Percentiles rank a stretch among this genome's conserved stretches.
phyloP scores from a whole-genome alignment of 495 filamentous ascomycete species.

The Podospora pseudopauciseta region DNA sequence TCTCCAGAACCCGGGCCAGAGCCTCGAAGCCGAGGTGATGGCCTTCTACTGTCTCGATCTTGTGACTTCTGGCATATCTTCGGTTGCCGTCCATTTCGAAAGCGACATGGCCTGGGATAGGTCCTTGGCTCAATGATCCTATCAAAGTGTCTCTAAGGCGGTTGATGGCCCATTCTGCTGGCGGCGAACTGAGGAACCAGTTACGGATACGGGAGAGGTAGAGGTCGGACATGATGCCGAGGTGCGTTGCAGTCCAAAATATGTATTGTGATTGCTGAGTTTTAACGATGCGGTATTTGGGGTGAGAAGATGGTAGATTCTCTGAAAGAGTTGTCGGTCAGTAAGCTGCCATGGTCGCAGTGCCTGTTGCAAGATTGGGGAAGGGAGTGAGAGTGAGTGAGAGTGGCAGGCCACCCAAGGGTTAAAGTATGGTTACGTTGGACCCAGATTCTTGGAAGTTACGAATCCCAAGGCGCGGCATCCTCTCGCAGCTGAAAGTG shows the following conservation, averaged over 20 bases:
- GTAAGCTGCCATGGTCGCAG: background rate
- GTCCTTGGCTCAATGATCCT: conserved; percentile 81
- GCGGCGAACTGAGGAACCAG: conserved; percentile 87
- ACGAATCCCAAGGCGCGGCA: background rate
- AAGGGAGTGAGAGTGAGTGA: background rate
- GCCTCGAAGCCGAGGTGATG: conserved; percentile 96
- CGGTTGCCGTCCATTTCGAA: conserved; percentile 99
- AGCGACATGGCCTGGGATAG: conserved; percentile 88
- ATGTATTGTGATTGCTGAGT: background rate
- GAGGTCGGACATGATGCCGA: conserved; percentile 45
- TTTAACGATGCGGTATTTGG: background rate
- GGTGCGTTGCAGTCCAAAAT: background rate
- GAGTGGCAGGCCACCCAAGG: background rate
- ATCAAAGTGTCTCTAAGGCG: conserved; percentile 76
- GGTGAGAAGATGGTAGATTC: background rate
- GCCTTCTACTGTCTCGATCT: conserved; percentile 96
- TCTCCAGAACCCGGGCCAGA: conserved; percentile 87
- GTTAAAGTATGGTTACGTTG: background rate
- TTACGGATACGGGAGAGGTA: conserved; percentile 72
- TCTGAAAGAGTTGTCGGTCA: background rate
- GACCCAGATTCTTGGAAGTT: background rate
- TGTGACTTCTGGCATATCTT: conserved; percentile 80
- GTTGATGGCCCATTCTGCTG: conserved; percentile 74
- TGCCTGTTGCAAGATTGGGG: background rate
- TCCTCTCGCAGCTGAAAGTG: background rate